These are phyloP conservation scores for Dothiorella sarmentorum DNA, from an alignment of 2,329 filamentous ascomycete species.

Conservation along the genomic window DNA sequence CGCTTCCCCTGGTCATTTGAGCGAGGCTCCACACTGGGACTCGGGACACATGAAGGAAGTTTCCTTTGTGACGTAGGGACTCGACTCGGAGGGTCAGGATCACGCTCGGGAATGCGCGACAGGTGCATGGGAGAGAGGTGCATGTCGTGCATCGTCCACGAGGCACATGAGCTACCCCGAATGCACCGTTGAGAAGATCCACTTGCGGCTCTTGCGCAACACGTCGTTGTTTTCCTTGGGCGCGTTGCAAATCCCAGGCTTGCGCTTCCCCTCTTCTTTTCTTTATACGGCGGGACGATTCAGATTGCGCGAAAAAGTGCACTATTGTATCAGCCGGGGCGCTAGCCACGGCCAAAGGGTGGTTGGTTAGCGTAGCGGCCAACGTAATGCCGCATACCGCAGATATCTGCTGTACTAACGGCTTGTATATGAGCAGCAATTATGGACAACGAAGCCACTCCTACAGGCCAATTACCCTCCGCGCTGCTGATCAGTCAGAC, in stretches of 20 bases:
- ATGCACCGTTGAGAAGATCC: constrained; percentile 13
- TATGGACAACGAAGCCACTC: background rate
- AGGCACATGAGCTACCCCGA: constrained; percentile 8
- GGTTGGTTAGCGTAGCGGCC: background rate
- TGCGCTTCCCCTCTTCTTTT: background rate
- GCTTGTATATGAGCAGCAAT: background rate
- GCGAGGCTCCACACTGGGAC: background rate
- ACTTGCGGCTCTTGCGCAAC: constrained; percentile 12
- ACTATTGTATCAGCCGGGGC: background rate
- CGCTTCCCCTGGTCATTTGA: background rate
- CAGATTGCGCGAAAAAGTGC: background rate
- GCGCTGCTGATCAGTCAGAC: background rate
- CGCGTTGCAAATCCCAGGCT: background rate
- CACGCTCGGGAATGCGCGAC: background rate
- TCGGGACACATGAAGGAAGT: background rate
- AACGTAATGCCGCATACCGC: background rate
- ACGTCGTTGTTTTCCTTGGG: background rate
- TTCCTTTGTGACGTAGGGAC: background rate
- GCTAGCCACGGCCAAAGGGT: background rate
- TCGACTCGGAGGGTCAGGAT: background rate
- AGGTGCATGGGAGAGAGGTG: background rate
- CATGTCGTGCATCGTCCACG: constrained; percentile 8
- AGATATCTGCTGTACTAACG: no score
- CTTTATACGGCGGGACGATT: background rate
- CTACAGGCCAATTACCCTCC: background rate